These are phyloP conservation scores for Astrothelium macrocarpum DNA, from an alignment of 495 filamentous ascomycete species.

Conservation along the genomic window DNA sequence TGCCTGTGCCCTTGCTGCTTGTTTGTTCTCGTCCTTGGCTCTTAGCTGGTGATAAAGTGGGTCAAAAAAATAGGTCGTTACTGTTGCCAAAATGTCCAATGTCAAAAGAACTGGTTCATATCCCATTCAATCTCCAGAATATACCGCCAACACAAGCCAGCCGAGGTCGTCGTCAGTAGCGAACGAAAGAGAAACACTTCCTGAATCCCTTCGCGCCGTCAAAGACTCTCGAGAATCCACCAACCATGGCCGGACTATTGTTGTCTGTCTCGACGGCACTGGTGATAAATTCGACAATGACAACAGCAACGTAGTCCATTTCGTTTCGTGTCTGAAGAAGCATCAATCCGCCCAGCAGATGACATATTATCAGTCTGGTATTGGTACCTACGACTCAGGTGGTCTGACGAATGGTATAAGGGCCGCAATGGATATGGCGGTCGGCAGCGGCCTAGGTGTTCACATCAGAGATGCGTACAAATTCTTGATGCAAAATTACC, in stretches of 20 bases:
- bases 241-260: slow-evolving; percentile 25
- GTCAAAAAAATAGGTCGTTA: not conserved
- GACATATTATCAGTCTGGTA: slow-evolving; percentile 36
- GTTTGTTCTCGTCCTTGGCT: not conserved
- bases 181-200: slow-evolving; percentile 11
- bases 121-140: slow-evolving; percentile 12
- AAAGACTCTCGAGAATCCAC: slow-evolving; percentile 18
- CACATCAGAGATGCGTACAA: slow-evolving; percentile 34
- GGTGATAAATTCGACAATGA: slow-evolving; percentile 35
- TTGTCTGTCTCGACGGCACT: slow-evolving; percentile 36
- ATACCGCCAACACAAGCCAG: not conserved
- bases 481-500: slow-evolving; percentile 35
- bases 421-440: slow-evolving; percentile 33
- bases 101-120: slow-evolving; percentile 6
- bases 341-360: slow-evolving; percentile 27
- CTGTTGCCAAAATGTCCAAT: not conserved
- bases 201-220: slow-evolving; percentile 25
- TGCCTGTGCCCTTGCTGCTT: too few species aligned
- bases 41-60: not conserved
- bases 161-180: not conserved
- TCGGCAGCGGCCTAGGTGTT: slow-evolving; percentile 31
- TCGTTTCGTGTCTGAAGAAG: slow-evolving; percentile 35
- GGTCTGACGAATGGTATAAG: slow-evolving; percentile 29
- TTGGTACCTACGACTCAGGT: slow-evolving; percentile 33
- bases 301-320: slow-evolving; percentile 36